Conservation (phyloP, 257 asterid species). For the Ligustrum vulgare region DNA sequence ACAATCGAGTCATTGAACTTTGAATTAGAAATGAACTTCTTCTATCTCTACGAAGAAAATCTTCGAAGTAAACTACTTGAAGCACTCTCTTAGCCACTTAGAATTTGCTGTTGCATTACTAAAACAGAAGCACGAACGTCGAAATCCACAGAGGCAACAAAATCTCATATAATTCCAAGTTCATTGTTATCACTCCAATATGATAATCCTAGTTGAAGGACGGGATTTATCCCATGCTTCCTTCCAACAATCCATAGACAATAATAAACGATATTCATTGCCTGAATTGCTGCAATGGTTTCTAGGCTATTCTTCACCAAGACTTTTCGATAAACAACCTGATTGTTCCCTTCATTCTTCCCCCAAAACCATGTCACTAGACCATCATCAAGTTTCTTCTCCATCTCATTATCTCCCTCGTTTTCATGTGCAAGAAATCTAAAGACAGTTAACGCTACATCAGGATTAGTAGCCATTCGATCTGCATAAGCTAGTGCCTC, state of each 20-base stretch:
- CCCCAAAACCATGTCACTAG: conserved; percentile 87
- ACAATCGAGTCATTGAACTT: too few species aligned
- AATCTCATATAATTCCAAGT: conserved; percentile 80
- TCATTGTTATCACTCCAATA: conserved; percentile 60
- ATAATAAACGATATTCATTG: conserved; percentile 38
- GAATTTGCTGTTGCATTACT: conserved; percentile 73
- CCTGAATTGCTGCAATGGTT: conserved; percentile 63
- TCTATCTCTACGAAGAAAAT: not conserved
- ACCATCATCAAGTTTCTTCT: conserved; percentile 86
- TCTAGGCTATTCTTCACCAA: conserved; percentile 73
- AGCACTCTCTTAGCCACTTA: conserved; percentile 48
- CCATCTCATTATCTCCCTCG: conserved; percentile 52
- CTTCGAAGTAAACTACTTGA: conserved; percentile 1
- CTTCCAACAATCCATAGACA: conserved; percentile 81
- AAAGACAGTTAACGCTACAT: conserved; percentile 49
- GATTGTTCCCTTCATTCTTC: conserved; percentile 62
- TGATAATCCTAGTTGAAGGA: conserved; percentile 55
- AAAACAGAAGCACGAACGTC: conserved; percentile 51
- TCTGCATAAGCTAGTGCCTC: conserved; percentile 77
- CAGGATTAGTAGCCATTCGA: conserved; percentile 43
- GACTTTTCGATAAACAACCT: conserved; percentile 64
- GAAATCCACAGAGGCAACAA: conserved; percentile 53
- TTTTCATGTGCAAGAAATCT: conserved; percentile 54
- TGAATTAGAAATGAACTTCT: not conserved
- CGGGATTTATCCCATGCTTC: conserved; percentile 65